Base-by-base conservation (phyloP, 2,329 filamentous ascomycete genomes). In the Alternaria consortialis region DNA sequence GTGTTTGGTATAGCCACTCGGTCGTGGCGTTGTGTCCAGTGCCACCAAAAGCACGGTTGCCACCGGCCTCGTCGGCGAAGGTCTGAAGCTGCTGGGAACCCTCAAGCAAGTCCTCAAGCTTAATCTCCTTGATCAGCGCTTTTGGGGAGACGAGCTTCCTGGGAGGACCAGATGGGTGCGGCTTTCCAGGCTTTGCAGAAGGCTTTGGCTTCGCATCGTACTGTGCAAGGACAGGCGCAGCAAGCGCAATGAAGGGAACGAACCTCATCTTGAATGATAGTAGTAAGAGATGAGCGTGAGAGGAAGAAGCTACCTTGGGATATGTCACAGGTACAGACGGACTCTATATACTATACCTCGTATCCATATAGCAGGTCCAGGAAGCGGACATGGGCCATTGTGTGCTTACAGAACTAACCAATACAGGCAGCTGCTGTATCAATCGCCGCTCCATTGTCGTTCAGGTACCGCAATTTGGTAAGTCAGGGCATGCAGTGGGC, bases 1-100 rank as follows among this genome's bases (percentile, higher is more conserved):
- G 44, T 7, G 70, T 73, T 47, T 77, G 65, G 57, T 74, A 74
- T 12, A 78, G 65, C 64, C 69, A 78, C 37, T 76, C 72, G 6
- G 73, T 71, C 1, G 74, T 77, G 32, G 69, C 70, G 59, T 77
- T 78, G 65, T 78, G 75, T 36, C 76, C 76, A 15, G 58, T 68
- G 53, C 74, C 67, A 55, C 76, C 76, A 46, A 78, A 78, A 29
- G 75, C 76, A 23, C 76, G 75, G 66, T 77, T 77, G 34, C 75
- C 75, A 25, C 69, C 75, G 23, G 74, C 72, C 46, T 66, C 72
- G 57, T 74, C 69, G 9, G 75, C 74, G 37, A 77, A 67, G 43
- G 67, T 69, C 57, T 77, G 75, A 20, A 77, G 69, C 52, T 76
- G 69, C 57, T 76, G 70, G 40, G 74, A 74, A 6, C 74, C 73